Evolutionary conservation across 495 filamentous ascomycete genomes (phyloP), one percentile per base, ranked within the genome.

Genomic region (Neurospora sp.): DNA sequence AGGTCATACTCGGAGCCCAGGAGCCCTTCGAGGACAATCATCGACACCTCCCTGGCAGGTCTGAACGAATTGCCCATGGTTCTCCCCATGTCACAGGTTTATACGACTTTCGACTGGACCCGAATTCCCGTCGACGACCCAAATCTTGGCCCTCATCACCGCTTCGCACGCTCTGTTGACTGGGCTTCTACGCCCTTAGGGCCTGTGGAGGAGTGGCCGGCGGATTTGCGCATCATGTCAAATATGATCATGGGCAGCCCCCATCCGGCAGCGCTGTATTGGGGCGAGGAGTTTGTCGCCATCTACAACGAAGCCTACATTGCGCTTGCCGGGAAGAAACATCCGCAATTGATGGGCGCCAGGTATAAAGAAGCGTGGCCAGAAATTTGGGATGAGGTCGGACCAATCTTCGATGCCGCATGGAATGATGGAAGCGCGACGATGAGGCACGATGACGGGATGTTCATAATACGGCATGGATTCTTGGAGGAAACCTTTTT

Each of bases 271-370:
- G 90, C 90, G 1, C 88, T 93, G 84, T 92, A 92, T 79, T 93
- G 90, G 90, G 90, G 90, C 6, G 78, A 82, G 10, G 88, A 91
- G 42, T 82, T 87, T 42, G 85, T 89, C 27, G 87, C 89, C 20
- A 89, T 93, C 44, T 93, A 93, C 78, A 93, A 93, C 75, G 89
- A 92, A 75, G 89, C 90, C 14, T 92, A 92, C 78, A 86, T 91
- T 39, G 73, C 87, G 6, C 78, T 93, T 12, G 91, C 91, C 2
- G 90, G 91, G 14, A 82, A 89, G 73, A 92, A 92, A 74, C 91
- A 93, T 75, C 91, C 91, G 0, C 73, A 72, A 22, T 77, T 93
- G 18, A 93, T 93, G 91, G 91, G 91, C 10, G 82, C 87, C 74
- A 84, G 82, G 69, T 93, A 92, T 74, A 79, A 78, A 40, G 85